A percentile compares a stretch with the other conserved stretches of the same genome.
Conservation (phyloP, 1,284 basidiomycete species). For the Lentinula novae-zelandiae region DNA sequence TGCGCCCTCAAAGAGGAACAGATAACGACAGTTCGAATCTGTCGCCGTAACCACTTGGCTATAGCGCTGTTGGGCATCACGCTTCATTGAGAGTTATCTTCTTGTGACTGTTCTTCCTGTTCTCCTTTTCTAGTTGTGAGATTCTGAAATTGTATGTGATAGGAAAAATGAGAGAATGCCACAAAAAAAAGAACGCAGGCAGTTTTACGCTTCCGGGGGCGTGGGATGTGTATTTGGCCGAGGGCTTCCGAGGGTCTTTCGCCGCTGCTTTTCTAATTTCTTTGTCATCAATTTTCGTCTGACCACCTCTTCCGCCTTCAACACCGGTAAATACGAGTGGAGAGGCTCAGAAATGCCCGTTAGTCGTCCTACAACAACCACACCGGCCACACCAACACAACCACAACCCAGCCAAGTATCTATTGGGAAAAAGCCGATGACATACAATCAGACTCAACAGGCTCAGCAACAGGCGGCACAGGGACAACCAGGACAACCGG, state of each 20-base stretch:
- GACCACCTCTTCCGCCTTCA: constrained; percentile 21
- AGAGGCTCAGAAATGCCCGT: background rate
- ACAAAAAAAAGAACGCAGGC: too few relatives aligned
- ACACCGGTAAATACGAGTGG: background rate
- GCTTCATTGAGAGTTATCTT: too few relatives aligned
- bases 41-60: constrained; percentile 53
- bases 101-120: too few relatives aligned
- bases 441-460: constrained; percentile 20
- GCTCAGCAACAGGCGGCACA: background rate
- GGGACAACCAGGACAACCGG: background rate
- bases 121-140: too few relatives aligned
- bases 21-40: constrained; percentile 33
- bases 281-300: background rate
- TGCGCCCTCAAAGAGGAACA: constrained; percentile 47
- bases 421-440: constrained; percentile 17
- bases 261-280: background rate
- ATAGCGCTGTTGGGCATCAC: constrained; percentile 25
- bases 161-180: too few relatives aligned
- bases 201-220: too few relatives aligned
- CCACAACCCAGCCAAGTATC: constrained; percentile 14
- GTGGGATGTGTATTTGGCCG: too few relatives aligned
- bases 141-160: too few relatives aligned
- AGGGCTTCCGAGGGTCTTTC: background rate
- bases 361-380: background rate
- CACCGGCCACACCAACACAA: background rate